phyloP scores from a whole-genome alignment of 257 asterid genomes.

The Solanum chaucha region DNA sequence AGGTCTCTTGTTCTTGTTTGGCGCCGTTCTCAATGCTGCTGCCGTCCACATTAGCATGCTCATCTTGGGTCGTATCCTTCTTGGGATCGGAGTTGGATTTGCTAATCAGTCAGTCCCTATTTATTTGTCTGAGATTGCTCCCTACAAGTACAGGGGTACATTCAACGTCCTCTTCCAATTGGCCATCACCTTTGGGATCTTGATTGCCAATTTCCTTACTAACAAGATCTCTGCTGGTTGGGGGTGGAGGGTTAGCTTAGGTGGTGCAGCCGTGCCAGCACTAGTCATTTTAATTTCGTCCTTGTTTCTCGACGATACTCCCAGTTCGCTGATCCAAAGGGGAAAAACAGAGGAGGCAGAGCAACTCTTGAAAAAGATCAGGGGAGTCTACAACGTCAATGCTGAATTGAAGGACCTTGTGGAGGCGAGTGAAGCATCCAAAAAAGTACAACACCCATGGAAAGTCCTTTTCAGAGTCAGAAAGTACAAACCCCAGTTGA shows the following conservation, averaged over 20 bases:
- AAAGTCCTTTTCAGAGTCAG: neutral
- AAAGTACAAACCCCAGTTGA: conserved; percentile 9
- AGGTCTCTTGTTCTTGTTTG: neutral
- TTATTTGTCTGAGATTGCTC: conserved; percentile 13
- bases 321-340: neutral
- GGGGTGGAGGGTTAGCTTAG: conserved; percentile 16
- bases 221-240: conserved; percentile 8
- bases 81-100: neutral
- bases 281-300: neutral
- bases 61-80: neutral
- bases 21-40: neutral
- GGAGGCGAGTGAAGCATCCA: neutral
- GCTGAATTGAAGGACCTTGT: neutral
- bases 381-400: neutral
- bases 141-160: conserved; percentile 3
- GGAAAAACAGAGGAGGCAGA: neutral
- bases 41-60: conserved; percentile 2
- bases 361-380: neutral
- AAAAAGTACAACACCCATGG: neutral
- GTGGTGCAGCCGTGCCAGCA: conserved; percentile 2
- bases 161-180: conserved; percentile 9
- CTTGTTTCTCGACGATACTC: neutral
- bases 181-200: conserved; percentile 2
- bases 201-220: neutral
- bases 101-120: conserved; percentile 10